A percentile compares a stretch with the other conserved stretches of the same genome.
Conservation (phyloP, 2,329 filamentous ascomycete species). For the Coleophoma crateriformis region DNA sequence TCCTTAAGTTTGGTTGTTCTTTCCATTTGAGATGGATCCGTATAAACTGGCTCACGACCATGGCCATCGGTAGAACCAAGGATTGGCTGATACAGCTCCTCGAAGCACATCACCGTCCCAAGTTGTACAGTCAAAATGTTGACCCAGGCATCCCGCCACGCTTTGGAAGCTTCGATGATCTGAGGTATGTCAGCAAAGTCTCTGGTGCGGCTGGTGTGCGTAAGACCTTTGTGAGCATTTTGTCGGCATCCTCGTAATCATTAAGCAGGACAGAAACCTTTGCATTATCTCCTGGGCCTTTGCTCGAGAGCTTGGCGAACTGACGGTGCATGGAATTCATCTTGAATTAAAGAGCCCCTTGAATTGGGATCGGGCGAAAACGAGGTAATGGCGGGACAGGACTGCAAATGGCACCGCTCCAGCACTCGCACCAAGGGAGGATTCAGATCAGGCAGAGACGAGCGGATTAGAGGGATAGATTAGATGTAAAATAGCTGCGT, state of each 20-base stretch:
- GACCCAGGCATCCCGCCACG: constrained; percentile 76
- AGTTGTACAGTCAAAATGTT: constrained; percentile 66
- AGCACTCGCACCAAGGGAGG: neutral
- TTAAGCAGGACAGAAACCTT: constrained; percentile 69
- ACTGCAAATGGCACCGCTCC: neutral
- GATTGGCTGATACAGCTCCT: constrained; percentile 72
- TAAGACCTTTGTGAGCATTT: constrained; percentile 63
- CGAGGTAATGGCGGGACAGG: neutral
- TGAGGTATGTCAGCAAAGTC: constrained; percentile 27
- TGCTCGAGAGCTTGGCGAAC: constrained; percentile 66
- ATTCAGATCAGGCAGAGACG: neutral
- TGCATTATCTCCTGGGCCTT: constrained; percentile 66
- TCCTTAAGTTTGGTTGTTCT: constrained; percentile 60
- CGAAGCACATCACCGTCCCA: constrained; percentile 60
- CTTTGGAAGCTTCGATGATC: constrained; percentile 70
- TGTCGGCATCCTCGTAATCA: constrained; percentile 77
- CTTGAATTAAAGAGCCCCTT: constrained; percentile 18
- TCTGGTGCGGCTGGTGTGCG: constrained; percentile 2
- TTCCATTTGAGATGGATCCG: constrained; percentile 56
- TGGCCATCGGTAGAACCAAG: constrained; percentile 56
- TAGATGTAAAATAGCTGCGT: too few relatives aligned
- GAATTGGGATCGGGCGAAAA: constrained; percentile 4
- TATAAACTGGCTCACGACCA: constrained; percentile 49
- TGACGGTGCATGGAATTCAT: constrained; percentile 72
- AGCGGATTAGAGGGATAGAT: neutral